These are phyloP conservation scores for Eucommia ulmoides DNA, from an alignment of 257 asterid genomes.

Conservation along the genomic window DNA sequence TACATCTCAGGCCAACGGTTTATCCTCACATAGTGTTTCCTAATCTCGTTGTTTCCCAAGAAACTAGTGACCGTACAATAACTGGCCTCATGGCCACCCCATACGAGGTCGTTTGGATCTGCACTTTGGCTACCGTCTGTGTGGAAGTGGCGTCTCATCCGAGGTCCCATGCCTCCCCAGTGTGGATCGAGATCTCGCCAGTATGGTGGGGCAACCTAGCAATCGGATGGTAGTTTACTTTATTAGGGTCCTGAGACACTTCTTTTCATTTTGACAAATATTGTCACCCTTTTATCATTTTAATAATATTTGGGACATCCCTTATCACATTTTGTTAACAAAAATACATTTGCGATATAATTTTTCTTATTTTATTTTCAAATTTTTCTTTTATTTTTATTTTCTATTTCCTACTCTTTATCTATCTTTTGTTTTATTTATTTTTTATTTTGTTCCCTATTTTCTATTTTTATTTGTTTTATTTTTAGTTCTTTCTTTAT, in stretches of 20 bases:
- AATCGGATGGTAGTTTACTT: background rate
- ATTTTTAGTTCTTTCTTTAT: background rate
- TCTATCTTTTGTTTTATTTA: no score
- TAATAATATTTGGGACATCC: background rate
- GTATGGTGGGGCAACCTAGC: constrained; percentile 51
- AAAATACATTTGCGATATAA: background rate
- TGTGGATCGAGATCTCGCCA: constrained; percentile 73
- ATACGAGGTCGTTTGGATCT: constrained; percentile 46
- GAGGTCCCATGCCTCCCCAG: constrained; percentile 45
- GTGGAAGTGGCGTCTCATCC: constrained; percentile 62
- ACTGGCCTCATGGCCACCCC: constrained; percentile 92
- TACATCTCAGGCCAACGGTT: constrained; percentile 60
- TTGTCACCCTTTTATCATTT: no score
- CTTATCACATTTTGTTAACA: background rate
- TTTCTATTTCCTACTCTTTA: no score
- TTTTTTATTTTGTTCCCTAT: no score
- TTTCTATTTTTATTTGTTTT: background rate
- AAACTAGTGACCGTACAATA: constrained; percentile 61
- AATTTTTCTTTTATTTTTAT: background rate
- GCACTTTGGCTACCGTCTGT: constrained; percentile 73
- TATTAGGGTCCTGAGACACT: background rate
- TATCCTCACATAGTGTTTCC: constrained; percentile 70
- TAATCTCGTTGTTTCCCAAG: constrained; percentile 37
- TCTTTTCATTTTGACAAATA: background rate
- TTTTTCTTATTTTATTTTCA: background rate